phyloP scores from a whole-genome alignment of 1,284 basidiomycete genomes.

The Papiliotrema fonsecae region DNA sequence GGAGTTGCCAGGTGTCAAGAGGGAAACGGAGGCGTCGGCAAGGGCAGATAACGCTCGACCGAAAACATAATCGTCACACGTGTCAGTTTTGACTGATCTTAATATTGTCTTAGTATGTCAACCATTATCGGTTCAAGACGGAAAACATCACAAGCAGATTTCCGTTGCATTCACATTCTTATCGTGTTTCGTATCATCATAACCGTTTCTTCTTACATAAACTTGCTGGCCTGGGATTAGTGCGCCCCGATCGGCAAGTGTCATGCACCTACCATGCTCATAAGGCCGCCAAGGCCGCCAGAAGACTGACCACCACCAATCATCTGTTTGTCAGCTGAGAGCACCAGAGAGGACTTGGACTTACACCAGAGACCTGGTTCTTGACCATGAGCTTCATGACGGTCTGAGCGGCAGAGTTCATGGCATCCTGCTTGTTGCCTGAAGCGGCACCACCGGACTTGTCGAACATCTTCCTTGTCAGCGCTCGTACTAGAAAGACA shows the following conservation, averaged over 20 bases:
- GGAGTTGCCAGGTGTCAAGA: too few species aligned
- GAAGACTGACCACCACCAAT: constrained; percentile 58
- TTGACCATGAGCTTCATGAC: constrained; percentile 71
- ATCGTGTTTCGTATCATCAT: too few species aligned
- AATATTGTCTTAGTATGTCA: too few species aligned
- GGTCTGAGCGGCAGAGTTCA: constrained; percentile 75
- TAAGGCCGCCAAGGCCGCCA: constrained; percentile 59
- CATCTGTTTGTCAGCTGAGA: constrained; percentile 35
- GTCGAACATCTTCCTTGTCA: constrained; percentile 59
- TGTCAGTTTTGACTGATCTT: too few species aligned
- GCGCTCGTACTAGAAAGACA: neutral
- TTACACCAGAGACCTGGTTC: constrained; percentile 43
- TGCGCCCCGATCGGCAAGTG: neutral
- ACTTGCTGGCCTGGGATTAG: constrained; percentile 17
- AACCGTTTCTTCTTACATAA: too few species aligned
- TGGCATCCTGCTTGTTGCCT: constrained; percentile 72
- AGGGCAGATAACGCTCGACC: too few species aligned
- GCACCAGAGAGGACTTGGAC: constrained; percentile 45
- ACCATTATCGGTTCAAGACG: too few species aligned
- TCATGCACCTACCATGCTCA: constrained; percentile 53
- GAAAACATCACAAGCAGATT: too few species aligned
- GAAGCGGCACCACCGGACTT: constrained; percentile 58
- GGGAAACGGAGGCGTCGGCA: too few species aligned
- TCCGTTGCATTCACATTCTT: too few species aligned
- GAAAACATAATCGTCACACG: too few species aligned